Evolutionary conservation across 306 rosid species (phyloP).

Genomic region (Trifolium repens): DNA sequence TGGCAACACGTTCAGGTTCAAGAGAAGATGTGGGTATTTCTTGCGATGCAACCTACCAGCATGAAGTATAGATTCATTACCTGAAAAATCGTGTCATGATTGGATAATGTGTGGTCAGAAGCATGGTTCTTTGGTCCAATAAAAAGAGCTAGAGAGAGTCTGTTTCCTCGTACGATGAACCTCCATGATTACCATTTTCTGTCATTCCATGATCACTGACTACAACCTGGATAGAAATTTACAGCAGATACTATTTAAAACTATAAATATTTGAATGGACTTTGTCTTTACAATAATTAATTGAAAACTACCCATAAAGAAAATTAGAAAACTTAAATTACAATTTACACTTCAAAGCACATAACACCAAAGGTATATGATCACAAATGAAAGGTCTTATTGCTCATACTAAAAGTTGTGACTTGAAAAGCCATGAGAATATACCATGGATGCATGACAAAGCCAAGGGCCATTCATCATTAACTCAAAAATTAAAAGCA

Average conservation of each 20-base stretch:
- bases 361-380: conserved; percentile 15
- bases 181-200: conserved; percentile 90
- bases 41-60: conserved; percentile 29
- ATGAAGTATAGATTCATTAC: conserved; percentile 51
- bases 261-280: conserved; percentile 4
- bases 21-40: conserved; percentile 25
- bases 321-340: conserved; percentile 13
- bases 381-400: conserved; percentile 11
- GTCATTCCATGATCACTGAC: conserved; percentile 99
- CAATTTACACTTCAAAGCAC: conserved; percentile 14
- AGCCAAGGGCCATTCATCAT: conserved; percentile 22
- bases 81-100: conserved; percentile 64
- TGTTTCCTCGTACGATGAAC: conserved; percentile 88
- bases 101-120: conserved; percentile 44
- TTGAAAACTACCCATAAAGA: conserved; percentile 11
- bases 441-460: conserved; percentile 28
- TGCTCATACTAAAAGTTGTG: conserved; percentile 10
- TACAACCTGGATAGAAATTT: conserved; percentile 58
- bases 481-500: conserved; percentile 32
- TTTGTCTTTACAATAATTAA: conserved; percentile 20
- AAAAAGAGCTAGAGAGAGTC: conserved; percentile 79
- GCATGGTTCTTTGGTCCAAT: conserved; percentile 60
- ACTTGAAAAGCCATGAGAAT: conserved; percentile 18
- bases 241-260: conserved; percentile 32
- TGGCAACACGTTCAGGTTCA: conserved; percentile 25